Percentiles rank a stretch among this genome's conserved stretches.
Conservation (phyloP, 805 yeast genomes). For the Ogataea pignaliae region DNA sequence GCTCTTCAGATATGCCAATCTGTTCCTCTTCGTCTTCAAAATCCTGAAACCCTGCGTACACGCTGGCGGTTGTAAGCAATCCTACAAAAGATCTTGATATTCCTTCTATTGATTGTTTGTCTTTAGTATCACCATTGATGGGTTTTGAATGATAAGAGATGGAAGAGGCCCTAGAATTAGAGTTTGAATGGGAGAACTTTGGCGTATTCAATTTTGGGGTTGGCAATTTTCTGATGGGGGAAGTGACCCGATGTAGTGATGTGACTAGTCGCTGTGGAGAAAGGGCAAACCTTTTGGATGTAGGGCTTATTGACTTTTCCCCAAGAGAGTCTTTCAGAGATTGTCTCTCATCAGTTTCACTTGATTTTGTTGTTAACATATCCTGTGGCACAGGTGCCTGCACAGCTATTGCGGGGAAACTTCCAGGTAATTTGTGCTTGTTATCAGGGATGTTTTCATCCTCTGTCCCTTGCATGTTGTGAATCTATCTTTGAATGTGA, state of each 20-base stretch:
- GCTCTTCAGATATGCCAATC: slow-evolving; percentile 24
- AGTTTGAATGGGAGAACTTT: slow-evolving; percentile 3
- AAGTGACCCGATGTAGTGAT: slow-evolving; percentile 16
- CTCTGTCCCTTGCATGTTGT: no score
- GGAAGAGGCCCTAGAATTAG: neutral
- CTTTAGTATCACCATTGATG: slow-evolving; percentile 4
- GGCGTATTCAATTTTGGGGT: slow-evolving; percentile 7
- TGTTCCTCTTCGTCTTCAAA: slow-evolving; percentile 30
- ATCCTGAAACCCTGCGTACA: slow-evolving; percentile 39
- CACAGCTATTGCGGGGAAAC: no score
- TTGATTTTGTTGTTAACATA: no score
- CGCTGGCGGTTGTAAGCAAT: slow-evolving; percentile 52
- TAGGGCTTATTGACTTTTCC: neutral
- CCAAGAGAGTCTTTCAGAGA: slow-evolving; percentile 1
- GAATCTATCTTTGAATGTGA: no score
- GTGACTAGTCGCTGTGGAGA: slow-evolving; percentile 23
- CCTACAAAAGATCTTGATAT: slow-evolving; percentile 52
- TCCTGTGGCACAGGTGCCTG: no score
- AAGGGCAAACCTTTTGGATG: slow-evolving; percentile 13
- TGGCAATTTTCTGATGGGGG: slow-evolving; percentile 13
- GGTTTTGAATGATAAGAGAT: neutral
- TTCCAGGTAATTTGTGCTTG: no score
- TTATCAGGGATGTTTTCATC: no score
- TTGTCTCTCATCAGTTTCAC: neutral
- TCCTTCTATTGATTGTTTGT: slow-evolving; percentile 27